Evolutionary conservation across 768 basidiomycete genomes (phyloP), one percentile per base, ranked within the genome.

Genomic region (Naganishia onofrii): DNA sequence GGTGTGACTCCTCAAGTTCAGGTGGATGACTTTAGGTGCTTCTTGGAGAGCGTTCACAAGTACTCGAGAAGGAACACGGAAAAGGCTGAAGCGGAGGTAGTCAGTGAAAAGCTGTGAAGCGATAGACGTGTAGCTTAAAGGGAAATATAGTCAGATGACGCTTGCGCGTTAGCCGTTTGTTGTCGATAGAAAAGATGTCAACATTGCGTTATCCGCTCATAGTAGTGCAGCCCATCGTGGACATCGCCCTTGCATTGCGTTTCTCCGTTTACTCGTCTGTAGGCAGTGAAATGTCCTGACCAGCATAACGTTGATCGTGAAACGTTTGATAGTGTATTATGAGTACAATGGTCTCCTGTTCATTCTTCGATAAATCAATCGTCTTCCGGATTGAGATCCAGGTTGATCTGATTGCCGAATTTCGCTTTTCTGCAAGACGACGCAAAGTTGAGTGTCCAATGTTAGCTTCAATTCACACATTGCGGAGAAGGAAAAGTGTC

Each of bases 1-100:
- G 96, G 96, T 6, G 94, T 99, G 75, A 96, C 93, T 4, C 96
- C 96, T 13, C 90, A 88, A 29, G 94, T 98, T 17, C 88, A 96
- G 79, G 93, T 95, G 26, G 93, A 97, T 67, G 92, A 96, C 80
- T 83, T 96, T 80, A 84, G 85, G 68, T 95, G 88, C 87, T 96
- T 95, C 84, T 87, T 95, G 72, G 86, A 95, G 80, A 94, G 92
- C 66, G 80, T 82, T 8, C 80, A 81, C 68, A 79, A 80, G 73
- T 79, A 79, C 69, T 66, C 31, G 31, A 48, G 48, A 58, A 42
- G 66, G 36, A 66, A 69, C 36, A 0, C 26, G 38, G 66, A 44
- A 38, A 54, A 54, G 52, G 66, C 28, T 23, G 66, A 10, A 13
- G 38, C 13, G 21, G n/a, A 63, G 23, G 60, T 63, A 36, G 26